A percentile compares a stretch with the other conserved stretches of the same genome.
phyloP scores from a whole-genome alignment of 257 asterid species.

The Solanum chaucha region DNA sequence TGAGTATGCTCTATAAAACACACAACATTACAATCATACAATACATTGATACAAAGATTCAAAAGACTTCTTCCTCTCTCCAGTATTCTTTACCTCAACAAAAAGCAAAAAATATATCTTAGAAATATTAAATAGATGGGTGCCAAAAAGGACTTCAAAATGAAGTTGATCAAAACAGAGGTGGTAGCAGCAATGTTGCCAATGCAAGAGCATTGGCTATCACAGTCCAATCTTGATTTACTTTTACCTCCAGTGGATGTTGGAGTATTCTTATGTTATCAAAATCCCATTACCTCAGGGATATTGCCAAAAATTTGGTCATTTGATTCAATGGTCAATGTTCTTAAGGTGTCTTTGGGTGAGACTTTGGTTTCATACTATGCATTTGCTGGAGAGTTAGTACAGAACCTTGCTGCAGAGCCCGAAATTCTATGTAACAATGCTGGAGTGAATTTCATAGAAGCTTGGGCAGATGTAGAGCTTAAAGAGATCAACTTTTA shows the following conservation, averaged over 20 bases:
- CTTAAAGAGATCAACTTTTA: not conserved
- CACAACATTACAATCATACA: not conserved
- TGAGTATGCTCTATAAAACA: not conserved
- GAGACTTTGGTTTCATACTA: not conserved
- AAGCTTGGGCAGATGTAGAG: not conserved
- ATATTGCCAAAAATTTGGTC: not conserved
- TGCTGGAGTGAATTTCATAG: not conserved
- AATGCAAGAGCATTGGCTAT: not conserved
- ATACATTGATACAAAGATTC: not conserved
- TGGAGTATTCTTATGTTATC: not conserved
- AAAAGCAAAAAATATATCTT: not conserved
- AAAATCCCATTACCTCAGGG: not conserved
- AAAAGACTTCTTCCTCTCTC: not conserved
- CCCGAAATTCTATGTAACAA: not conserved
- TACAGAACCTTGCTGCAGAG: not conserved
- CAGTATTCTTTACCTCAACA: not conserved
- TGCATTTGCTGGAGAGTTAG: not conserved
- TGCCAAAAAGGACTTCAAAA: not conserved
- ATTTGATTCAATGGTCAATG: not conserved
- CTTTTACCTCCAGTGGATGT: not conserved
- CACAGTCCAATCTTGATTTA: not conserved
- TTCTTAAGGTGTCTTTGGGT: not conserved
- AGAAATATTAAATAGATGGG: not conserved
- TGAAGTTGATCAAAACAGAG: not conserved
- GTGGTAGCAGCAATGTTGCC: not conserved